Evolutionary conservation across 163 green algal species (phyloP).

Genomic region (Scenedesmus sp.): DNA sequence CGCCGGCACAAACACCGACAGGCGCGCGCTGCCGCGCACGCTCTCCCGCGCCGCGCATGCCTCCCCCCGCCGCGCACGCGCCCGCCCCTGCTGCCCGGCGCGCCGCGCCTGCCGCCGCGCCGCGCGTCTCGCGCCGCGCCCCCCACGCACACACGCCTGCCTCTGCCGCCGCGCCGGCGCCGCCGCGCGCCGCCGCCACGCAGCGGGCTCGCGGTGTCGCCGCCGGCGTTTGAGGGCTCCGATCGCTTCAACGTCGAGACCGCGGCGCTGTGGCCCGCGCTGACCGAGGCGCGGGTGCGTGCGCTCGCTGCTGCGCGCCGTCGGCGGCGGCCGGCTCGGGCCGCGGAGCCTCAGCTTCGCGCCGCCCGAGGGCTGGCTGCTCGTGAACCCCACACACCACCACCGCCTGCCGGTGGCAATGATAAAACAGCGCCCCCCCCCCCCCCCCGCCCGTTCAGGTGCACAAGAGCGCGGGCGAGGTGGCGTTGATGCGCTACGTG

Average conservation of each 20-base stretch:
- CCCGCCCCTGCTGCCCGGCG: too few species aligned
- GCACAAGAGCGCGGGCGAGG: conserved; percentile 78
- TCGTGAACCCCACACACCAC: too few species aligned
- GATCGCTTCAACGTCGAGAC: conserved; percentile 63
- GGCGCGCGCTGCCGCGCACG: conserved; percentile 41
- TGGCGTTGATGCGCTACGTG: conserved; percentile 83
- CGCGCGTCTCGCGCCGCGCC: neutral
- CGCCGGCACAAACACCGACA: conserved; percentile 90
- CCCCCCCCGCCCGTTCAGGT: too few species aligned
- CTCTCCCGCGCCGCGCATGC: too few species aligned
- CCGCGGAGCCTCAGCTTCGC: too few species aligned
- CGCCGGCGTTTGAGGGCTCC: conserved; percentile 57
- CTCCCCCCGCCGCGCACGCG: too few species aligned
- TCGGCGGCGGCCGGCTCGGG: too few species aligned
- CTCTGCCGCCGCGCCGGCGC: neutral
- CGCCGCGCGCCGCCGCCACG: neutral
- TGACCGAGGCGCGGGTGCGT: conserved; percentile 34
- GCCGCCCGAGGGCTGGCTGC: too few species aligned
- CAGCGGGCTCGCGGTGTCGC: conserved; percentile 47
- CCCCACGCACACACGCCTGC: neutral
- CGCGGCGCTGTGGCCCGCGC: conserved; percentile 51
- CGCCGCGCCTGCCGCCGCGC: neutral
- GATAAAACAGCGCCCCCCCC: too few species aligned
- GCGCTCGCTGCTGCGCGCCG: too few species aligned
- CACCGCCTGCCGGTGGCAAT: too few species aligned